Base-by-base conservation (phyloP, 495 filamentous ascomycete genomes). In the Tetracladium marchalianum region DNA sequence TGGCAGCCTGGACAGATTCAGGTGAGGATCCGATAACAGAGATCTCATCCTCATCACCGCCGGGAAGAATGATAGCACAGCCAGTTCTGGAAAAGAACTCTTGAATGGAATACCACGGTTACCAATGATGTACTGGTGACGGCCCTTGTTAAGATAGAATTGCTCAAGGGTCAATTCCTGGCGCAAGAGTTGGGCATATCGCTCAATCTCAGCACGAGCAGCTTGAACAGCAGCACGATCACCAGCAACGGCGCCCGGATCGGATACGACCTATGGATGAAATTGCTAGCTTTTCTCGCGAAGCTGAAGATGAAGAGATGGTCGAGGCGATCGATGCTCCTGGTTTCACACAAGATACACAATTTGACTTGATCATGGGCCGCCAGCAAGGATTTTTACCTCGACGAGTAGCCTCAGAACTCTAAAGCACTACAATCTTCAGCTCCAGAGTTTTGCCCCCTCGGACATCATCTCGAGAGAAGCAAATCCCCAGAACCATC, bases 61-160 rank as follows among this genome's bases (percentile, higher is more conserved):
- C 78, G 24, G 93, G 90, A 17, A 96, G 55, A 37, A 96, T 77
- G 38, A 97, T 78, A 35, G 84, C 73, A 64, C 93, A 99, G 41
- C 90, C 92, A 39, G 90, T 96, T 51, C 95, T 79, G 12, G 79
- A 77, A 47, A 95, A 77, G 68, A 99, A 90, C 37, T 94, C 75
- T 41, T 95, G 80, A 36, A 88, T 3, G 85, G 80, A 47, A 81
- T 75, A 27, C 84, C 86, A 43, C 77, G 69, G 33, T 92, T 80
- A 33, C 87, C 87, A 50, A 94, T 78, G 55, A 99, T 86, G 66
- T 95, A 95, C 59, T 88, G 88, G 61, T 95, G 90, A 35, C 83
- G 80, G 15, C 82, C 84, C 43, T 77, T 81, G 51, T 85, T 78
- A 54, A 98, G 80, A 0, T 77, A 70, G 35, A 90, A 59, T 60